These are phyloP conservation scores for Fusarium oligoseptatum DNA, from an alignment of 2,329 filamentous ascomycete species.

Conservation along the genomic window DNA sequence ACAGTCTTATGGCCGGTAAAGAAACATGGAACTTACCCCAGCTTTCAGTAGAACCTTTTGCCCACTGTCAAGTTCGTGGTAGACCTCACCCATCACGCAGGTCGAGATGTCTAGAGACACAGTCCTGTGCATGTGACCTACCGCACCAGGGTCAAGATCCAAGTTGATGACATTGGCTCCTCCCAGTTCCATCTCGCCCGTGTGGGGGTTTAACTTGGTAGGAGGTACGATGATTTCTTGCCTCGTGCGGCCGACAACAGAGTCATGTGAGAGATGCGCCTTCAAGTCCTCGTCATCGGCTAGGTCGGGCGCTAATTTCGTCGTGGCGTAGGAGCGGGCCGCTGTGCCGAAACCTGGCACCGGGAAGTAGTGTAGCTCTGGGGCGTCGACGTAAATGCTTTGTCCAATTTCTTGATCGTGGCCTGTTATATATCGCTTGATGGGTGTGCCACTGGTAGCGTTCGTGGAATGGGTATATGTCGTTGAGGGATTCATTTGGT, in stretches of 20 bases:
- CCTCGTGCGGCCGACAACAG: slow-evolving; percentile 2
- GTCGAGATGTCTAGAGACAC: slow-evolving; percentile 23
- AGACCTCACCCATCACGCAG: slow-evolving; percentile 19
- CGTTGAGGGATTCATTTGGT: neutral
- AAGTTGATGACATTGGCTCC: slow-evolving; percentile 20
- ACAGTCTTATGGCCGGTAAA: neutral
- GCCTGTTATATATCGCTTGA: slow-evolving; percentile 18
- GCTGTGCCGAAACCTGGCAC: slow-evolving; percentile 15
- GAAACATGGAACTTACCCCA: slow-evolving; percentile 4
- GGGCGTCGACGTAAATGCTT: slow-evolving; percentile 9
- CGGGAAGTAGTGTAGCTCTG: neutral
- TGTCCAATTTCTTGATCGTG: neutral
- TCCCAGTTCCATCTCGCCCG: slow-evolving; percentile 10
- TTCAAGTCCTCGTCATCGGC: slow-evolving; percentile 6
- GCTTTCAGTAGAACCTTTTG: slow-evolving; percentile 14
- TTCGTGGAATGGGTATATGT: neutral
- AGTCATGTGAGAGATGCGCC: slow-evolving; percentile 7
- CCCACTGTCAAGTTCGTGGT: slow-evolving; percentile 20
- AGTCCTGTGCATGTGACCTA: slow-evolving; percentile 19
- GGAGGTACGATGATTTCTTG: slow-evolving; percentile 9
- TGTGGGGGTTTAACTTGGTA: neutral
- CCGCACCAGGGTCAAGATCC: slow-evolving; percentile 12
- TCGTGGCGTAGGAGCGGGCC: slow-evolving; percentile 16
- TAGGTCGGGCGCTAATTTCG: slow-evolving; percentile 5
- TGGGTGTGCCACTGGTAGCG: neutral